phyloP scores from a whole-genome alignment of 345 rosid species.

The Ailanthus altissimus region DNA sequence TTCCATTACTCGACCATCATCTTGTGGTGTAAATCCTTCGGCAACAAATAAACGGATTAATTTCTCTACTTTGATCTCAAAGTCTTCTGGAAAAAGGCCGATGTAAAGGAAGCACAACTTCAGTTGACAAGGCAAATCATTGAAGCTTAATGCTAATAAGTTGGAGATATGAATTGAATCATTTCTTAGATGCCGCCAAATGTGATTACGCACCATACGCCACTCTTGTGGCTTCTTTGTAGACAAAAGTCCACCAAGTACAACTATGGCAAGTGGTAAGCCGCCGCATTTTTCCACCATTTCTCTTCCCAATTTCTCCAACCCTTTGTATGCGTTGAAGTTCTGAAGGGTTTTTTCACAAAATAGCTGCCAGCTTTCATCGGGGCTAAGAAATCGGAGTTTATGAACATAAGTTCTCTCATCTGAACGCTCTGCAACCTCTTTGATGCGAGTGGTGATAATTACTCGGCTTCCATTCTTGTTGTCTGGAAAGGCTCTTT shows the following conservation, averaged over 20 bases:
- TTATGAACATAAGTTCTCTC: background rate
- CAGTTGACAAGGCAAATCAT: background rate
- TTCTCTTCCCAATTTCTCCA: background rate
- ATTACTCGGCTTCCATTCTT: background rate
- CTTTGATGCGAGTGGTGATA: background rate
- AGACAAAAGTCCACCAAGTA: background rate
- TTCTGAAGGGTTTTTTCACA: background rate
- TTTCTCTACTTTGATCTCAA: background rate
- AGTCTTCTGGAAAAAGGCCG: background rate
- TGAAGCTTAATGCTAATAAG: background rate
- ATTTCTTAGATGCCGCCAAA: background rate
- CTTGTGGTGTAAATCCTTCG: background rate
- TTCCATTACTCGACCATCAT: background rate
- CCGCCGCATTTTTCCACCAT: background rate
- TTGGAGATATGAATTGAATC: background rate
- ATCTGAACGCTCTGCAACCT: background rate
- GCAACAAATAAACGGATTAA: background rate
- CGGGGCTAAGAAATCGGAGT: constrained; percentile 2
- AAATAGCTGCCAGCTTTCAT: constrained; percentile 18
- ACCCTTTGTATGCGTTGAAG: background rate
- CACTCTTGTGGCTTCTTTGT: background rate
- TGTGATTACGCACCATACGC: background rate
- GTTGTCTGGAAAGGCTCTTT: background rate
- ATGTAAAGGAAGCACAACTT: background rate
- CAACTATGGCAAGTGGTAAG: background rate